A percentile compares a stretch with the other conserved stretches of the same genome.
Conservation (phyloP, 768 basidiomycete species). For the Crucibulum laeve region DNA sequence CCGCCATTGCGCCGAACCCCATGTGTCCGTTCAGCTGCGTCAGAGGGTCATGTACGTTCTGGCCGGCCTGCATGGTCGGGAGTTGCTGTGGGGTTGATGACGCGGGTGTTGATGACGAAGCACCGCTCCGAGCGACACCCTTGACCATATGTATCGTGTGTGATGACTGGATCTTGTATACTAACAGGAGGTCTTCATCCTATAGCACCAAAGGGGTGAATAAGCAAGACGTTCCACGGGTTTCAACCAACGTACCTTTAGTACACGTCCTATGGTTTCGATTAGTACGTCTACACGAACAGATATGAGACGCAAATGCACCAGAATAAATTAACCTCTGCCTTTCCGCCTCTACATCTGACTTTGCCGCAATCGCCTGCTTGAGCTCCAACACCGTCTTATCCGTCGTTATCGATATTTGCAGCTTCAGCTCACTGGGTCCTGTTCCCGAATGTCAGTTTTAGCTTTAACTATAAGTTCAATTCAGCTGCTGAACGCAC, state of each 20-base stretch:
- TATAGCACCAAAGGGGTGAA: conserved; percentile 18
- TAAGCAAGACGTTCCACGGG: conserved; percentile 3
- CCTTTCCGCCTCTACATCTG: conserved; percentile 80
- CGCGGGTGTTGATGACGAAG: conserved; percentile 31
- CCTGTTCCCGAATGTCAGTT: conserved; percentile 43
- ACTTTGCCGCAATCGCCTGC: conserved; percentile 79
- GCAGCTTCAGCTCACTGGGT: conserved; percentile 89
- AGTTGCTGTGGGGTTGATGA: conserved; percentile 53
- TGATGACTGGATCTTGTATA: conserved; percentile 86
- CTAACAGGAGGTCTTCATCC: conserved; percentile 79
- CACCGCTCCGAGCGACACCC: conserved; percentile 56
- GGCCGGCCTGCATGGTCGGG: conserved; percentile 88
- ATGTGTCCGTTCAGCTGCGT: conserved; percentile 76
- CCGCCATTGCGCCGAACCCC: conserved; percentile 77
- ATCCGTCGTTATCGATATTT: conserved; percentile 74
- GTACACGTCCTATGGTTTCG: conserved; percentile 56
- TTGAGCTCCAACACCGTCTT: conserved; percentile 92
- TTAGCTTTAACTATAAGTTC: background rate
- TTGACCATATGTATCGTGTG: conserved; percentile 96
- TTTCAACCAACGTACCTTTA: conserved; percentile 47
- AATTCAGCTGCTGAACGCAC: conserved; percentile 24
- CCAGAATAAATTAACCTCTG: conserved; percentile 94
- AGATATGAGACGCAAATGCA: conserved; percentile 21
- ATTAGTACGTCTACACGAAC: background rate
- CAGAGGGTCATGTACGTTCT: conserved; percentile 83